Conservation (phyloP, 768 basidiomycete genomes). For the Boletales sp. region DNA sequence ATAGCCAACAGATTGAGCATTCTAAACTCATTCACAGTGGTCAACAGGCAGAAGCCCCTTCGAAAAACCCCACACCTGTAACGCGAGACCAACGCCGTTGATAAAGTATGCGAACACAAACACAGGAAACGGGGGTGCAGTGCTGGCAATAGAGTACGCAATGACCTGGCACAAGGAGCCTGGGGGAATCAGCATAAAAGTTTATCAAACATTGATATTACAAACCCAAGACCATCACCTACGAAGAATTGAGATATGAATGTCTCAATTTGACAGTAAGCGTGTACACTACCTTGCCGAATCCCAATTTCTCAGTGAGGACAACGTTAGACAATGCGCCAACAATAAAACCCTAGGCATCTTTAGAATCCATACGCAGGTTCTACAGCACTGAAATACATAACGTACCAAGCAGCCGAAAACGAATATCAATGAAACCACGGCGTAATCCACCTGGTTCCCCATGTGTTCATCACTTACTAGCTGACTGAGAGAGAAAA, state of each 20-base stretch:
- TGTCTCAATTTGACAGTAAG: neutral
- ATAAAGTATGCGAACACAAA: conserved; percentile 49
- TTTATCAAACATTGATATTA: neutral
- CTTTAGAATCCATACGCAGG: conserved; percentile 15
- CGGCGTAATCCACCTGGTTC: conserved; percentile 43
- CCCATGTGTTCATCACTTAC: neutral
- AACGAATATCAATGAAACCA: conserved; percentile 55
- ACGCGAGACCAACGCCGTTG: conserved; percentile 48
- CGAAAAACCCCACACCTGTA: conserved; percentile 29
- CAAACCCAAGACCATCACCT: conserved; percentile 41
- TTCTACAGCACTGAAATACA: neutral
- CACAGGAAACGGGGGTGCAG: conserved; percentile 62
- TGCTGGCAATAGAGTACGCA: conserved; percentile 45
- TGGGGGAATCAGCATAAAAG: conserved; percentile 13
- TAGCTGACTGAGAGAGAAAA: no score
- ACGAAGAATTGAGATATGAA: neutral
- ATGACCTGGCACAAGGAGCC: conserved; percentile 49
- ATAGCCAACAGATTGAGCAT: conserved; percentile 71
- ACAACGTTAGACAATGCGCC: conserved; percentile 46
- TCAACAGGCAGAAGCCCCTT: no score
- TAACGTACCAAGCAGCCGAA: conserved; percentile 40
- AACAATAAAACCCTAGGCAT: conserved; percentile 37
- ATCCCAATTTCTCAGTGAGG: conserved; percentile 41
- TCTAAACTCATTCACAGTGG: conserved; percentile 34
- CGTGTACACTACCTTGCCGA: conserved; percentile 34